These are phyloP conservation scores for Dryas drummondii DNA, from an alignment of 306 rosid species.

Conservation along the genomic window DNA sequence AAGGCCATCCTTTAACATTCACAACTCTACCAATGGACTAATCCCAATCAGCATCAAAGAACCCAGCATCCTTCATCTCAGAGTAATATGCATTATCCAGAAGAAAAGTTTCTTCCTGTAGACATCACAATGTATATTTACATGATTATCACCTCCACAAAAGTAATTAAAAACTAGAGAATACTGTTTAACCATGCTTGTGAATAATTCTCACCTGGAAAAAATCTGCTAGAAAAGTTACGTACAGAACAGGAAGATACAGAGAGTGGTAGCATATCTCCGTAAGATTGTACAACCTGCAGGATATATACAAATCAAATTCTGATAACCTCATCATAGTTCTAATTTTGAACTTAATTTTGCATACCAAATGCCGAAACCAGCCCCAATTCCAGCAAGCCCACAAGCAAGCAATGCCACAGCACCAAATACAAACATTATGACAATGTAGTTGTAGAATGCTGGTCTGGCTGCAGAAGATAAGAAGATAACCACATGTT, in stretches of 20 bases:
- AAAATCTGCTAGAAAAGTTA: conserved; percentile 66
- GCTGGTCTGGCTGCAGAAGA: conserved; percentile 68
- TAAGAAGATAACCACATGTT: conserved; percentile 22
- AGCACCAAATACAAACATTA: conserved; percentile 56
- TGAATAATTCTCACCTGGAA: conserved; percentile 48
- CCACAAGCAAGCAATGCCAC: conserved; percentile 54
- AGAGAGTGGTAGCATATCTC: conserved; percentile 60
- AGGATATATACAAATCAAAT: conserved; percentile 3
- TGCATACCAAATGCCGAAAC: conserved; percentile 68
- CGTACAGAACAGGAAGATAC: conserved; percentile 68
- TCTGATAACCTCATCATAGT: not conserved
- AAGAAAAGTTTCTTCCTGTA: conserved; percentile 74
- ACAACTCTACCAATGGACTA: conserved; percentile 31
- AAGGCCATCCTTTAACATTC: conserved; percentile 1
- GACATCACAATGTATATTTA: not conserved
- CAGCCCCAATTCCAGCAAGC: conserved; percentile 45
- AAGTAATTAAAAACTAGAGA: not conserved
- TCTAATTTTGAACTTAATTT: not conserved
- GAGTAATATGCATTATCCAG: conserved; percentile 74
- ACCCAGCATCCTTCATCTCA: conserved; percentile 90
- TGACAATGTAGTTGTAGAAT: conserved; percentile 53
- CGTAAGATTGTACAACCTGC: conserved; percentile 67
- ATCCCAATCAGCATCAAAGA: conserved; percentile 87
- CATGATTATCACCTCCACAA: not conserved
- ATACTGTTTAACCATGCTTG: not conserved